These are phyloP conservation scores for Diaporthe citri DNA, from an alignment of 2,329 filamentous ascomycete species.

Conservation along the genomic window DNA sequence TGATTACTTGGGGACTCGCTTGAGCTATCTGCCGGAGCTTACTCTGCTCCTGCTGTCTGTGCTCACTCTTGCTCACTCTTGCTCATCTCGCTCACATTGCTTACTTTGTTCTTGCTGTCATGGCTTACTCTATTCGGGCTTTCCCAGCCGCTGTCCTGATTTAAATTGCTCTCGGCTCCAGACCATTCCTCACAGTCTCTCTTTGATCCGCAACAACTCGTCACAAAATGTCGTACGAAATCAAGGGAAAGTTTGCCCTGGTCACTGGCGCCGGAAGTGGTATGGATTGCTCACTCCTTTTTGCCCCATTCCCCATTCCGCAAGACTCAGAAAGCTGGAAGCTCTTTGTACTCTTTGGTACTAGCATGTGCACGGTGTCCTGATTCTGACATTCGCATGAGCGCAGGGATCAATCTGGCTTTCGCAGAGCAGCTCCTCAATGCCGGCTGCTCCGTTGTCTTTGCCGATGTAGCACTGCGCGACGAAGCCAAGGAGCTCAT, in stretches of 20 bases:
- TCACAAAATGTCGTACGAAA: constrained; percentile 38
- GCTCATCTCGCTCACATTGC: neutral
- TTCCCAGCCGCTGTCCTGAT: neutral
- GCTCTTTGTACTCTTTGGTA: neutral
- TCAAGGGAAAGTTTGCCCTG: constrained; percentile 39
- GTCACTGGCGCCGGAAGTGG: constrained; percentile 36
- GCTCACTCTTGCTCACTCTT: neutral
- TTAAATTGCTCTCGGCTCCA: neutral
- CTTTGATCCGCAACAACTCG: neutral
- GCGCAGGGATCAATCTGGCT: constrained; percentile 44
- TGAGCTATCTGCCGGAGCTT: neutral
- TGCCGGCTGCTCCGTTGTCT: constrained; percentile 45
- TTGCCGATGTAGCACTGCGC: constrained; percentile 45
- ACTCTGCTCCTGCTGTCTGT: neutral
- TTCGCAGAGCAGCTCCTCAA: constrained; percentile 43
- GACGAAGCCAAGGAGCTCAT: constrained; percentile 43
- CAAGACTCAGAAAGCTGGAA: neutral
- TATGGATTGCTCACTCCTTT: neutral
- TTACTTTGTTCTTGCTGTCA: neutral
- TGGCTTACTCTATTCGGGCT: neutral
- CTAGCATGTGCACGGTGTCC: neutral
- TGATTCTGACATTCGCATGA: neutral
- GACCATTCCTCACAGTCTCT: neutral
- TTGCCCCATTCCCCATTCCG: neutral
- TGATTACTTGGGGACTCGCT: neutral